Base-by-base conservation (phyloP, 2,329 filamentous ascomycete genomes). In the Exserohilum turcica region DNA sequence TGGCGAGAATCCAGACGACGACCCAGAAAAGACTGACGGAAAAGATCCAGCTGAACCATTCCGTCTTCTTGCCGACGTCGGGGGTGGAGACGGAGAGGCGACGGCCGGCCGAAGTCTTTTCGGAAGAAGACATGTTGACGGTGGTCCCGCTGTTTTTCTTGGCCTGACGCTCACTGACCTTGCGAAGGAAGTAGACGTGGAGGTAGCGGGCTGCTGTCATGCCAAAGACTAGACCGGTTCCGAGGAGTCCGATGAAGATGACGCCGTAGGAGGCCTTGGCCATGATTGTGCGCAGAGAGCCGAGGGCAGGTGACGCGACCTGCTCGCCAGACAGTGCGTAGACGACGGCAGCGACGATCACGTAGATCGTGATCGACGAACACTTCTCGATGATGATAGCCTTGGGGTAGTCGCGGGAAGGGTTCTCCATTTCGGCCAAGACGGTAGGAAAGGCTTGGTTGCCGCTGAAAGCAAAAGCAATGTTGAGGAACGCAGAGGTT, bases 401-500 rank as follows among this genome's bases (percentile, higher is more conserved):
- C 15, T 60, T 62, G 7, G 65, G 63, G 24, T 65, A 69, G 39
- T 69, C 65, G 29, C 59, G 58, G 27, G 57, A 63, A 6, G 66
- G 63, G 40, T 67, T 63, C 29, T 66, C 58, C 66, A 69, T 67
- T 15, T 69, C 65, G 4, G 59, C 62, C 12, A 69, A 50, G 13
- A 69, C 65, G 2, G 65, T 67, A 1, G 64, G 64, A 4, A 68
- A 68, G 2, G 66, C 65, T 40, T 68, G 66, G 35, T 66, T 67
- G n/a, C 66, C 66, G 3, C 64, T 56, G 28, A 63, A 68, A 6
- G 66, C 61, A 47, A 68, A 68, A 2, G 61, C 64, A 33, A 67
- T 66, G 46, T 68, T 68, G 39, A 68, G 59, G 40, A 67, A 64
- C 1, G 64, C 63, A 3, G 58, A 55, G n/a, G 60, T 55, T 7